Evolutionary conservation across 306 rosid genomes (phyloP), one percentile per base, ranked within the genome.

Genomic region (Quercus alba): DNA sequence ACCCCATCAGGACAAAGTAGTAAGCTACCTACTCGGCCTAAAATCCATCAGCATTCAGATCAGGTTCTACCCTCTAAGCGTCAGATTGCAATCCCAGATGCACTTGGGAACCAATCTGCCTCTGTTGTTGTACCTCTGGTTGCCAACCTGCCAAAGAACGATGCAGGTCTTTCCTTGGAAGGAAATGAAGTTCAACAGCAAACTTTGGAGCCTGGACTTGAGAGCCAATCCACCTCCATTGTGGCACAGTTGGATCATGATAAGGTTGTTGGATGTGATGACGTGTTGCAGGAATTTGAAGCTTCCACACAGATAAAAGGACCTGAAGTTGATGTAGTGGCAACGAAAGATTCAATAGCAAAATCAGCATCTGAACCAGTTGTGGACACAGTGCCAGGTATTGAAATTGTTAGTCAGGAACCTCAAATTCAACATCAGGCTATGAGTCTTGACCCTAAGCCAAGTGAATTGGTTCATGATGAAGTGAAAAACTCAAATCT

Each of bases 1-100:
- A 74, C 74, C 20, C 64, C 86, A 75, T 49, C 83, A 41, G 86
- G 72, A 26, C 86, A 85, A 78, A 77, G 72, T 78, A 59, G 56
- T 74, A 82, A 75, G 80, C 87, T 78, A 62, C 59, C 87, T 76
- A 58, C 38, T 70, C 81, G 76, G 72, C 81, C 70, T 19, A 76
- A 85, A 15, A 68, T 13, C 56, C 86, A 49, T 21, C 67, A 38
- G 54, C 84, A 82, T 57, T 23, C n/a, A 14, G 82, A 83, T 31
- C 87, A 66, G 25, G 30, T 78, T 55, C 69, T 41, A 8, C 76
- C 83, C 18, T 63, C 81, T 38, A 66, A 64, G 77, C 59, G 71
- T 11, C 76, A 49, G 59, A 56, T 74, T 57, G 73, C 63, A 66
- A 73, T 51, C 72, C 63, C 46, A 62, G 52, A 6, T 75, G 14